Base-by-base conservation (phyloP, 2,329 filamentous ascomycete species). In the Colletotrichum abscissum region DNA sequence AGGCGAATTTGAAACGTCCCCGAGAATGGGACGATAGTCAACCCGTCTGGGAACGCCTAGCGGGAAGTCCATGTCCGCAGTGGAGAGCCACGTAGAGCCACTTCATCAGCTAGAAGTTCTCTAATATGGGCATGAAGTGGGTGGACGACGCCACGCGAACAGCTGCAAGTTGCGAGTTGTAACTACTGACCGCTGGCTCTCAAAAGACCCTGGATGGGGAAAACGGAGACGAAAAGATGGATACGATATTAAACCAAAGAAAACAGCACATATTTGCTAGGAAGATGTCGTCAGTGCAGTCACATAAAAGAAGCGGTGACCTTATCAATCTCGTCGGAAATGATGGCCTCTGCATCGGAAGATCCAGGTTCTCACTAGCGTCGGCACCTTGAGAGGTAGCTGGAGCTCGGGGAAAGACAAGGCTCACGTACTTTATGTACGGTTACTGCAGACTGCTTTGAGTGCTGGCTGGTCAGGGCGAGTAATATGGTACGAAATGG, bases 251-350 rank as follows among this genome's bases (percentile, higher is more conserved):
- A 22, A 26, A 24, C 59, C 62, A 60, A 69, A 49, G 22, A 26
- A 19, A 38, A 49, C 38, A 54, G 24, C 30, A 49, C 24, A 42
- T 35, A 28, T 16, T 16, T 33, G 7, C 46, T 26, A 14, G 55
- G 67, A 38, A 55, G 60, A 65, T 65, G 70, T 70, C 67, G 70
- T 65, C 67, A 70, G 59, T 24, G 16, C 42, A 49, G 19, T 49
- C 42, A 49, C 52, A 24, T n/a, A 42, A 38, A 71, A 72, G 54
- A 56, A 46, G 70, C 67, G 70, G 70, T 73, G 59, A 73, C 70
- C 70, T 56, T 64, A 46, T 46, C 66, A 38, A 28, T 38, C 30
- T 63, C 64, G 26, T 52, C 66, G 60, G 66, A 60, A 28, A 65
- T 69, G 65, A 69, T 46, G 65, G 42, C 19, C 24, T 63, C 2